Conservation (phyloP, 75 land plant genomes). For the Azolla pinnata region DNA sequence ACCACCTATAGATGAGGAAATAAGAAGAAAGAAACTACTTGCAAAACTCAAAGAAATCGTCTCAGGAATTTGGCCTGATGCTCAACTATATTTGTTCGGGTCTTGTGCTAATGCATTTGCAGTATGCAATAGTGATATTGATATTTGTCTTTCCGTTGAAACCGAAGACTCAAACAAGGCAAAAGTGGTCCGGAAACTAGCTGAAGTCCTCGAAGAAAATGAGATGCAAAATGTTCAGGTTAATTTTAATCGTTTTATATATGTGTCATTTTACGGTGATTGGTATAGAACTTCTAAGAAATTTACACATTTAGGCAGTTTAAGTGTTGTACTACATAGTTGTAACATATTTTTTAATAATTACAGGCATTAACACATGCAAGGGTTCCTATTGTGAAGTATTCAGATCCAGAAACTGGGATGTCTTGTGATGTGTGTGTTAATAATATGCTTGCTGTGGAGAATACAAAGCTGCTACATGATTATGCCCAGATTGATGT, state of each 20-base stretch:
- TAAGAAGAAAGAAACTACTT: conserved; percentile 53
- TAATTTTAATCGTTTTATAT: not conserved
- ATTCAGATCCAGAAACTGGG: conserved; percentile 82
- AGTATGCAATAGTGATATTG: conserved; percentile 91
- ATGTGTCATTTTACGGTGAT: not conserved
- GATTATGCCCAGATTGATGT: conserved; percentile 91
- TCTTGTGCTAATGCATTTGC: conserved; percentile 97
- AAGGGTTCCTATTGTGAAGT: conserved; percentile 94
- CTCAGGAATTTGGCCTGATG: conserved; percentile 63
- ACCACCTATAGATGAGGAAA: conserved; percentile 75
- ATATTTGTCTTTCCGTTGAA: conserved; percentile 78
- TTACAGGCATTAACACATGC: conserved; percentile 89
- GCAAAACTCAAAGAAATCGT: conserved; percentile 48
- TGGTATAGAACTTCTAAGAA: not conserved
- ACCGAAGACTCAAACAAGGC: conserved; percentile 50
- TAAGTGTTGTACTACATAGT: too few relatives aligned
- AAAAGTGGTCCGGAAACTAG: conserved; percentile 72
- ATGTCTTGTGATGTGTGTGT: conserved; percentile 94
- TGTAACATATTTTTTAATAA: not conserved
- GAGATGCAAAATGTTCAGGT: conserved; percentile 93
- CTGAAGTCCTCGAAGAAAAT: conserved; percentile 61
- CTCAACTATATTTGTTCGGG: conserved; percentile 70
- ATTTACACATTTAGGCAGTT: not conserved
- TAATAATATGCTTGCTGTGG: conserved; percentile 91
- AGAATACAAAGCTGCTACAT: conserved; percentile 83